Conservation (phyloP, 805 yeast species). For the Pichia ethanolica region DNA sequence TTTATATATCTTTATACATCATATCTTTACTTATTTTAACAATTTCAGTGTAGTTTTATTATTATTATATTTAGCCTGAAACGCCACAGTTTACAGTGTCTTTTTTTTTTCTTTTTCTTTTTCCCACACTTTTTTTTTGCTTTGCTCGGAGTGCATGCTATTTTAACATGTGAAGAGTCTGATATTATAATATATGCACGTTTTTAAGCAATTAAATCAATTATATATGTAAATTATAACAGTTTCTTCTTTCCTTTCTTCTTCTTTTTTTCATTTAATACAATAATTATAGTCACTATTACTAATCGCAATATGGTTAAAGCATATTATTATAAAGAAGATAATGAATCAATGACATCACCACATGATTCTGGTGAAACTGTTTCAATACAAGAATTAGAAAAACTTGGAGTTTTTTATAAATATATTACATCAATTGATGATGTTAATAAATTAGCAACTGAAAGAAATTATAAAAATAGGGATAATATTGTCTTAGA, state of each 20-base stretch:
- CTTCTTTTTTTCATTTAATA: not conserved
- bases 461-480: slow-evolving; percentile 66
- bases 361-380: slow-evolving; percentile 64
- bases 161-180: no score
- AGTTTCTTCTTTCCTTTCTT: not conserved
- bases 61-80: no score
- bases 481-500: slow-evolving; percentile 64
- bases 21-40: no score
- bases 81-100: no score
- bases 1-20: not conserved
- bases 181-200: no score
- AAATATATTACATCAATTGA: slow-evolving; percentile 41
- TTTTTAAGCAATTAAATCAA: no score
- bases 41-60: no score
- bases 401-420: slow-evolving; percentile 62
- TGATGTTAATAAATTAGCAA: slow-evolving; percentile 60
- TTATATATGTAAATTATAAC: no score
- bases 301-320: slow-evolving; percentile 10
- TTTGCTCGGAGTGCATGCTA: no score
- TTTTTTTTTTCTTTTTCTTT: no score
- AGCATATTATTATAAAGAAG: slow-evolving; percentile 57
- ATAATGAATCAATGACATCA: slow-evolving; percentile 46
- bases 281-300: no score
- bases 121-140: no score
- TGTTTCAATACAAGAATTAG: slow-evolving; percentile 45